Percentiles rank a stretch among this genome's conserved stretches.
phyloP scores from a whole-genome alignment of 306 rosid species.

The Casuarina glauca region DNA sequence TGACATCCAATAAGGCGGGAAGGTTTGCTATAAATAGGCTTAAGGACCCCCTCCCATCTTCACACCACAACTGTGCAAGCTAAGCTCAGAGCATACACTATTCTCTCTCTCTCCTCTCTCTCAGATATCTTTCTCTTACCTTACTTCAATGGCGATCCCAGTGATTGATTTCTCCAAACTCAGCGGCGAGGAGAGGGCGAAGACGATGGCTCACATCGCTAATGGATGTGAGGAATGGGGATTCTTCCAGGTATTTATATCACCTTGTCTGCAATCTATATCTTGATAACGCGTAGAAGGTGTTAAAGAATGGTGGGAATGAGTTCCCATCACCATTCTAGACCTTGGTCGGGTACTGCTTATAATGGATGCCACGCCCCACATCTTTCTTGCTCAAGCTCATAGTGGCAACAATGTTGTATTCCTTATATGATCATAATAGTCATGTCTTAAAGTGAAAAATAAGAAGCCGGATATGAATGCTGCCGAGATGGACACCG shows the following conservation, averaged over 20 bases:
- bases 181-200: constrained; percentile 71
- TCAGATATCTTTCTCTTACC: neutral
- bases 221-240: constrained; percentile 99
- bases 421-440: neutral
- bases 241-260: constrained; percentile 77
- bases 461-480: neutral
- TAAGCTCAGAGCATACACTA: constrained; percentile 15
- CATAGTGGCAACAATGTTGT: too few species aligned
- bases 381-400: neutral
- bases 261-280: neutral
- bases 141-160: constrained; percentile 67
- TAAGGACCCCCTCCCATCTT: constrained; percentile 21
- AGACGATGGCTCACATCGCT: constrained; percentile 75
- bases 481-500: too few species aligned
- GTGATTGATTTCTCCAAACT: constrained; percentile 95
- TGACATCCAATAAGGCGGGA: constrained; percentile 61
- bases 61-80: constrained; percentile 34
- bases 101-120: constrained; percentile 11
- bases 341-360: neutral
- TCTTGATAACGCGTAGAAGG: neutral
- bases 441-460: neutral
- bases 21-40: constrained; percentile 61
- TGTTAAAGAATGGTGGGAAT: neutral
- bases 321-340: neutral
- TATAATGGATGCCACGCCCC: neutral